Base-by-base conservation (phyloP, 164 flowering plant species). In the Chimonanthus salicifolius region DNA sequence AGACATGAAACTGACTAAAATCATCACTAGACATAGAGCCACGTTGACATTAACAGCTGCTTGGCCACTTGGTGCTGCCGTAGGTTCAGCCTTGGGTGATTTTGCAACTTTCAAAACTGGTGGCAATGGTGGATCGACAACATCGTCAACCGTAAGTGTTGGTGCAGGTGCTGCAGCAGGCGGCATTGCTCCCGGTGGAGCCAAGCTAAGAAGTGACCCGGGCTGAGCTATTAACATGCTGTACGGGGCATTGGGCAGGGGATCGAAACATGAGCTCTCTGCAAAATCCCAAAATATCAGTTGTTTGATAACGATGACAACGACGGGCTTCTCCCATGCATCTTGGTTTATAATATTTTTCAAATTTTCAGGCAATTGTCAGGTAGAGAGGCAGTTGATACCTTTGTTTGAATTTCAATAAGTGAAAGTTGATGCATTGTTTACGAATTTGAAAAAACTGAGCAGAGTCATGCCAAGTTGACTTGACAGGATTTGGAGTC, bases 61-160 rank as follows among this genome's bases (percentile, higher is more conserved):
- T n/a, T 71, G 72, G 63, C 78, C 78, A 62, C 82, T 74, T 11
- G 83, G 81, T 9, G 6, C 4, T 16, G 69, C 50, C 33, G 81
- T 20, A 21, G 84, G 76, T 46, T 64, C 72, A 7, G 72, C 70
- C 5, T 81, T 65, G 4, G 83, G 62, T 0, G 71, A 63, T 2
- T 64, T 7, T 3, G 69, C 62, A n/a, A 44, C 72, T 3, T 70
- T 65, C 7, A 79, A 33, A n/a, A 87, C 84, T 0, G 88, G 78
- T 7, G 98, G 98, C 33, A 93, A 79, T 8, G 98, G 98, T 64
- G 98, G 97, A 62, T 89, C 95, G 5, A 83, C 80, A 3, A 91
- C 73, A 45, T 91, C 88, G 0, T 71, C 73, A 5, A 73, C 79
- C 5, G 80, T 74, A 8, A 94, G 84, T 1, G 82, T 62, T 3